Conservation (phyloP, 768 basidiomycete species). For the Royoungia palumana region DNA sequence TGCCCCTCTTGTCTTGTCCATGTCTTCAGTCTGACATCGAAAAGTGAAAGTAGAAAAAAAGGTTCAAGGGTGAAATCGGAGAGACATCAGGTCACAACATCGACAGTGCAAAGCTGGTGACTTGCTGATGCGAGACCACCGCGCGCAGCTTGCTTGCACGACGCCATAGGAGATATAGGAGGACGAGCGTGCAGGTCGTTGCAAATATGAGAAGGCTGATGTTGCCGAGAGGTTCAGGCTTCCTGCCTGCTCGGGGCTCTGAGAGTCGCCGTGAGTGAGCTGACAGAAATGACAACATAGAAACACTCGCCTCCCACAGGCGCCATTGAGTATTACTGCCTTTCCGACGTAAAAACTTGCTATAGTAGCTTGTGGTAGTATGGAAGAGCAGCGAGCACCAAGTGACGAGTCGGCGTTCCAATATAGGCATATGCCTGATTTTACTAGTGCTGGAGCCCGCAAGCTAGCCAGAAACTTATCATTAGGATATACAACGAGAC, state of each 20-base stretch:
- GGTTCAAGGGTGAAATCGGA: background rate
- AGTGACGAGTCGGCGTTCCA: no score
- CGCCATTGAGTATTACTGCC: conserved; percentile 14
- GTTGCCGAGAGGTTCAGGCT: conserved; percentile 64
- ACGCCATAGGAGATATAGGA: conserved; percentile 62
- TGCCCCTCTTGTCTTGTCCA: conserved; percentile 51
- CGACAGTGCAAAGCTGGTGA: background rate
- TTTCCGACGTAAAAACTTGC: background rate
- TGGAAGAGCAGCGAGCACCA: background rate
- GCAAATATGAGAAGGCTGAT: conserved; percentile 51
- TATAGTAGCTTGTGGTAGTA: background rate
- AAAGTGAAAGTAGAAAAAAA: no score
- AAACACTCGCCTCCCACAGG: conserved; percentile 21
- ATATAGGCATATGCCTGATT: no score
- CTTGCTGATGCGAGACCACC: conserved; percentile 63
- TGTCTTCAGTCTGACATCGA: conserved; percentile 48
- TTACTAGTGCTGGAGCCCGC: no score
- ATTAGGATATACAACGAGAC: conserved; percentile 7
- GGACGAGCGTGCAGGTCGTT: conserved; percentile 55
- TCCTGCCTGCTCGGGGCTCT: conserved; percentile 60
- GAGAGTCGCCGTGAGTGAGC: conserved; percentile 4
- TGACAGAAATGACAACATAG: background rate
- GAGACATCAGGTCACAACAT: background rate
- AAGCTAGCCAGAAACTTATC: background rate
- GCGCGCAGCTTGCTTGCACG: conserved; percentile 51